A percentile compares a stretch with the other conserved stretches of the same genome.
Evolutionary conservation across 257 asterid genomes (phyloP).

Genomic region (Marsdenia floribunda): DNA sequence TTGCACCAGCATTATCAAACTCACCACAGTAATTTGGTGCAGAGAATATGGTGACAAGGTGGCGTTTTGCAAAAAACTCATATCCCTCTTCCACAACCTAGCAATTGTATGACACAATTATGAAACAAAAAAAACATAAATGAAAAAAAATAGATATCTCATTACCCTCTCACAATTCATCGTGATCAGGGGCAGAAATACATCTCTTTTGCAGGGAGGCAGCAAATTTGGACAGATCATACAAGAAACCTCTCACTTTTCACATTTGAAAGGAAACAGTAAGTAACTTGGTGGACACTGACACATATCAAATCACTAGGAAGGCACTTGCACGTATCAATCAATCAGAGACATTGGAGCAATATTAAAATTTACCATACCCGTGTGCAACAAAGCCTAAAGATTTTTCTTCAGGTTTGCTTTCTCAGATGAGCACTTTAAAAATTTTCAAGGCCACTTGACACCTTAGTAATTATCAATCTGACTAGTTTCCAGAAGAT

Average conservation of each 20-base stretch:
- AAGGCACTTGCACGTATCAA: not conserved
- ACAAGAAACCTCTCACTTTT: not conserved
- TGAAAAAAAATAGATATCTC: not conserved
- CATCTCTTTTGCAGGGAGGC: not conserved
- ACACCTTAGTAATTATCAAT: not conserved
- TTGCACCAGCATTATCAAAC: constrained; percentile 29
- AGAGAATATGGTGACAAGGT: constrained; percentile 27
- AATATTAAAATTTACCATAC: not conserved
- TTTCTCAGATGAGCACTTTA: not conserved
- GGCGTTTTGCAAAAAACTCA: constrained; percentile 25
- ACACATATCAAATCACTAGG: not conserved
- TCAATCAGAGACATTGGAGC: not conserved
- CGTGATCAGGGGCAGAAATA: not conserved
- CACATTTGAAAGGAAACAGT: not conserved
- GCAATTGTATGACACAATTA: not conserved
- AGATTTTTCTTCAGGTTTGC: not conserved
- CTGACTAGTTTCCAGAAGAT: not conserved
- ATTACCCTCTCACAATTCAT: not conserved
- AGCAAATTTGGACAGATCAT: not conserved
- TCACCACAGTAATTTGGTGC: constrained; percentile 31
- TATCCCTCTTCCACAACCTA: constrained; percentile 32
- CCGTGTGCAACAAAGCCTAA: not conserved
- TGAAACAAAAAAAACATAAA: not conserved
- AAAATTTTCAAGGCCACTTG: not conserved
- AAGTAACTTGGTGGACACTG: not conserved